A percentile compares a stretch with the other conserved stretches of the same genome.
phyloP scores from a whole-genome alignment of 2,329 filamentous ascomycete genomes.

The Pseudogymnoascus sp. region DNA sequence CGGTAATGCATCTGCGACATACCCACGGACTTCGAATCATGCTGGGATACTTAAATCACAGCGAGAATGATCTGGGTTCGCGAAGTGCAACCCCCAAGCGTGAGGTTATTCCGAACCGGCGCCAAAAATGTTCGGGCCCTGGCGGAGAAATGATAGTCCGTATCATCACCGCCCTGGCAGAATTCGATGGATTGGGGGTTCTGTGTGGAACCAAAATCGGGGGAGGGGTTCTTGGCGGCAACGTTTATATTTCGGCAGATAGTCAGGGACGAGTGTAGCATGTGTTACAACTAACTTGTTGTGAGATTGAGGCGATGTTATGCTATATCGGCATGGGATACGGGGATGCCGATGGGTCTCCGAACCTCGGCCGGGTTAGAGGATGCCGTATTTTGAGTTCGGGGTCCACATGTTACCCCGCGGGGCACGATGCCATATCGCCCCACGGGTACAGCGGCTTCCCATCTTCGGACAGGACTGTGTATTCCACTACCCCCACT shows the following conservation, averaged over 20 bases:
- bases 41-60: conserved; percentile 13
- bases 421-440: neutral
- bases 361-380: neutral
- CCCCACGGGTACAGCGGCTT: neutral
- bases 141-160: neutral
- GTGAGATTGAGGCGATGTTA: neutral
- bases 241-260: neutral
- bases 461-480: neutral
- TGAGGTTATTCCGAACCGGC: neutral
- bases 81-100: neutral
- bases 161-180: neutral
- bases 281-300: neutral
- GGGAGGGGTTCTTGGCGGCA: neutral
- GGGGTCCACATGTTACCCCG: neutral
- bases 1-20: conserved; percentile 40
- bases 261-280: neutral
- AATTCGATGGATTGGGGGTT: neutral
- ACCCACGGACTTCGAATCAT: conserved; percentile 40
- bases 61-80: neutral
- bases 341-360: neutral
- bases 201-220: neutral
- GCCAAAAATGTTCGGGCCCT: neutral
- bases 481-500: neutral
- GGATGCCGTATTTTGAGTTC: neutral
- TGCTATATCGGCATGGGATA: neutral